phyloP scores from a whole-genome alignment of 768 basidiomycete genomes.

The Pulveroboletus sp. region DNA sequence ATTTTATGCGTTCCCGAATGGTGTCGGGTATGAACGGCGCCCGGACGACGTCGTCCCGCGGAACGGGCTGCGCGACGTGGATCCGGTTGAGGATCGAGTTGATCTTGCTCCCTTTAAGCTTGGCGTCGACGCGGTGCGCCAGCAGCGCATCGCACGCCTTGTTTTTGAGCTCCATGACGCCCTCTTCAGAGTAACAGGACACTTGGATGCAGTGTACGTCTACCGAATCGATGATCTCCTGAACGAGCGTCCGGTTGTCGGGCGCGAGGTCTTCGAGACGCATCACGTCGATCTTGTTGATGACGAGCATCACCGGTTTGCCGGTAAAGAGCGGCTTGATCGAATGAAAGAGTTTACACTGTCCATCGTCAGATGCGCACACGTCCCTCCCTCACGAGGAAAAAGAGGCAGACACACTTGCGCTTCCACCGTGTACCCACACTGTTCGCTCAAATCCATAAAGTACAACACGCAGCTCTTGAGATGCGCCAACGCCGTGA shows the following conservation, averaged over 20 bases:
- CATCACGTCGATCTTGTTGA: slow-evolving; percentile 96
- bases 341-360: slow-evolving; percentile 99
- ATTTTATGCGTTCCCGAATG: slow-evolving; percentile 72
- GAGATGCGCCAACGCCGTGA: slow-evolving; percentile 94
- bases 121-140: slow-evolving; percentile 89
- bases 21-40: slow-evolving; percentile 86
- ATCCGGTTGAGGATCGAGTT: slow-evolving; percentile 92
- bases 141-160: slow-evolving; percentile 93
- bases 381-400: too few species aligned
- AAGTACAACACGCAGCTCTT: slow-evolving; percentile 95
- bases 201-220: slow-evolving; percentile 76
- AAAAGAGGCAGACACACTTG: slow-evolving; percentile 52
- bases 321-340: slow-evolving; percentile 95
- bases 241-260: slow-evolving; percentile 74
- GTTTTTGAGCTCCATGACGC: slow-evolving; percentile 96
- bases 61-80: slow-evolving; percentile 88
- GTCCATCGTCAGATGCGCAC: background rate
- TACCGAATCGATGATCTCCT: slow-evolving; percentile 78
- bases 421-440: slow-evolving; percentile 95
- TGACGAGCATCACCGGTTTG: slow-evolving; percentile 90
- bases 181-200: slow-evolving; percentile 95
- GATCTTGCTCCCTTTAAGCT: slow-evolving; percentile 91
- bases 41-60: slow-evolving; percentile 85
- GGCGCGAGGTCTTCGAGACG: slow-evolving; percentile 79
- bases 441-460: slow-evolving; percentile 98